Evolutionary conservation across 345 rosid species (phyloP).

Genomic region (Luvunga scandens): DNA sequence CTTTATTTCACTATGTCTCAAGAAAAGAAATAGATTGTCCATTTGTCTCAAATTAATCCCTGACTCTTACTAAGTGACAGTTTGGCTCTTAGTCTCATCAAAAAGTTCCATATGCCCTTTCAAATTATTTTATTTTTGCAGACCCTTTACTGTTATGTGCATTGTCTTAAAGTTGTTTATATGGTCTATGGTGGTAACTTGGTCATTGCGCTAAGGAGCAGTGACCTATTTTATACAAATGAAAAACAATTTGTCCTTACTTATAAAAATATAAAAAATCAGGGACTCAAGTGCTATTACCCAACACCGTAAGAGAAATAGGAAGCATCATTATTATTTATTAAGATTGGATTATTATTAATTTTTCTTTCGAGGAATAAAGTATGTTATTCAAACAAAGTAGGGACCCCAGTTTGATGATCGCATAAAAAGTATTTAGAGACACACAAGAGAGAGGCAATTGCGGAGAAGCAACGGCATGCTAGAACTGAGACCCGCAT

Average conservation of each 20-base stretch:
- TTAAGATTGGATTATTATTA: too few species aligned
- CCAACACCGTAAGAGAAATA: neutral
- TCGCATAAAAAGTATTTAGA: slow-evolving; percentile 17
- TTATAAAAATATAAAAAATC: neutral
- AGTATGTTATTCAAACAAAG: slow-evolving; percentile 4
- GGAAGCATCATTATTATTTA: too few species aligned
- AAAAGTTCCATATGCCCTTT: too few species aligned
- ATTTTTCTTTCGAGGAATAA: too few species aligned
- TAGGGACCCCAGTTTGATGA: slow-evolving; percentile 35
- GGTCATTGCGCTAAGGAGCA: too few species aligned
- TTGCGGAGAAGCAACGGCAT: neutral
- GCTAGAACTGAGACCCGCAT: slow-evolving; percentile 33
- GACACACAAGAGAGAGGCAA: slow-evolving; percentile 17
- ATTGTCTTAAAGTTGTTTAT: too few species aligned
- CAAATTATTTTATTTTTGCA: too few species aligned
- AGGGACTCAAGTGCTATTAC: neutral
- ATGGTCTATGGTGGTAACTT: too few species aligned
- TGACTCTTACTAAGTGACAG: neutral
- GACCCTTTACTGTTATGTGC: too few species aligned
- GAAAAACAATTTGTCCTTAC: neutral
- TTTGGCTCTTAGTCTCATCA: too few species aligned
- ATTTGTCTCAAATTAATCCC: neutral
- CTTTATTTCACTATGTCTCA: neutral
- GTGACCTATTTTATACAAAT: too few species aligned
- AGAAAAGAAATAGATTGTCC: neutral